Evolutionary conservation across 2,329 filamentous ascomycete genomes (phyloP).

Genomic region (Aureobasidium sp.): DNA sequence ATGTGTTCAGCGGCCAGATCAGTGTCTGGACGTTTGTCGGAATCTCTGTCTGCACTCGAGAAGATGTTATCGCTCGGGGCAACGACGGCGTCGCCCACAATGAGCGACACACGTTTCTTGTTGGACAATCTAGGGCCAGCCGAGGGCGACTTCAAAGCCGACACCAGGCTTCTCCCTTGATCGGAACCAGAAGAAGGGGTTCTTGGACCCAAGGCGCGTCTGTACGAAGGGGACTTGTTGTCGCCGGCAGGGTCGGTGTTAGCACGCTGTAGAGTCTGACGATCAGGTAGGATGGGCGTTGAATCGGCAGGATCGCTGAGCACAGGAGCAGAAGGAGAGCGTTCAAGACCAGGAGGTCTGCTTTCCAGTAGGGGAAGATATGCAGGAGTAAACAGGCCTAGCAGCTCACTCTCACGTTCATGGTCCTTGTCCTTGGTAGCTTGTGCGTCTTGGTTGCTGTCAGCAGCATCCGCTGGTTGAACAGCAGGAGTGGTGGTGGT

Average conservation of each 20-base stretch:
- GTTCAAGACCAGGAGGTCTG: conserved; percentile 15
- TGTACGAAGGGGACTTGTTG: neutral
- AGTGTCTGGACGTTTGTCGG: neutral
- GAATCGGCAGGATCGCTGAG: neutral
- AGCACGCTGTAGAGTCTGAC: conserved; percentile 16
- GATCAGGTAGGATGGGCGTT: neutral
- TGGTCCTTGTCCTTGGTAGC: neutral
- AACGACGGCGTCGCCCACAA: conserved; percentile 27
- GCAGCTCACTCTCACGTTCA: conserved; percentile 24
- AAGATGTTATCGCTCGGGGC: conserved; percentile 27
- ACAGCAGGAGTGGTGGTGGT: neutral
- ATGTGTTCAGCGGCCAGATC: neutral
- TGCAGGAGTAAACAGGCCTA: conserved; percentile 28
- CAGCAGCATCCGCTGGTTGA: neutral
- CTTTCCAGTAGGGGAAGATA: conserved; percentile 25
- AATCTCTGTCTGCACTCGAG: neutral
- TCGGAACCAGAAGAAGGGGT: conserved; percentile 28
- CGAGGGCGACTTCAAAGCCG: conserved; percentile 25
- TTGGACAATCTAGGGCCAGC: conserved; percentile 16
- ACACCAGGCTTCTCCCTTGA: conserved; percentile 25
- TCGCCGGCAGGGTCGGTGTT: conserved; percentile 21
- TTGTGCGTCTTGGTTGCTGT: neutral
- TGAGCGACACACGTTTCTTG: conserved; percentile 27
- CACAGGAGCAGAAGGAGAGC: conserved; percentile 21
- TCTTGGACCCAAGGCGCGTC: conserved; percentile 20